Conservation (phyloP, 192 early-diverging fungal genomes). For the Umbelopsis ramanniana region DNA sequence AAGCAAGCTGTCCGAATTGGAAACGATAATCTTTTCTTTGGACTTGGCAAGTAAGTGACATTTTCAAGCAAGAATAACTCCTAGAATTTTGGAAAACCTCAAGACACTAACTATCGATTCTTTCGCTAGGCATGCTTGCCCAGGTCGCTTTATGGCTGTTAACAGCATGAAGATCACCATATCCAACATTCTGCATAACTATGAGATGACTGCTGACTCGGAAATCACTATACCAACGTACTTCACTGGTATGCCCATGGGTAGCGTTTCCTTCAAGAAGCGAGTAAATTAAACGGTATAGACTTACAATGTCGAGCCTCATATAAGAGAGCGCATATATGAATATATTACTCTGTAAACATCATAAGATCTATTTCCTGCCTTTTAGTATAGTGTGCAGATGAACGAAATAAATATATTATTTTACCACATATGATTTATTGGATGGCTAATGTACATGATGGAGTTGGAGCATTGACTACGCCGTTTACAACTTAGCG, state of each 20-base stretch:
- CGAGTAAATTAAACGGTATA: background rate
- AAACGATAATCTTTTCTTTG: conserved; percentile 43
- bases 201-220: background rate
- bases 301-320: too few species aligned
- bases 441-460: background rate
- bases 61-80: background rate
- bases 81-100: too few species aligned
- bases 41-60: conserved; percentile 43
- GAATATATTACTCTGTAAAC: too few species aligned
- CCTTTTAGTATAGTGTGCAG: background rate
- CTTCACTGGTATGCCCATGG: conserved; percentile 9
- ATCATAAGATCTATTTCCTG: too few species aligned
- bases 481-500: background rate
- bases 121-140: conserved; percentile 46
- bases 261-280: background rate
- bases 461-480: too few species aligned
- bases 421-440: background rate
- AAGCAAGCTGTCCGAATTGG: conserved; percentile 39
- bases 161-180: conserved; percentile 1
- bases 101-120: background rate
- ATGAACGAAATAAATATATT: background rate
- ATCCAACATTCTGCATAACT: background rate
- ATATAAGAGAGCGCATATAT: too few species aligned
- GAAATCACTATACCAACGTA: background rate
- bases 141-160: conserved; percentile 42